Evolutionary conservation across 2,329 filamentous ascomycete species (phyloP), one percentile per base, ranked within the genome.

Genomic region (Nemania diffusa): DNA sequence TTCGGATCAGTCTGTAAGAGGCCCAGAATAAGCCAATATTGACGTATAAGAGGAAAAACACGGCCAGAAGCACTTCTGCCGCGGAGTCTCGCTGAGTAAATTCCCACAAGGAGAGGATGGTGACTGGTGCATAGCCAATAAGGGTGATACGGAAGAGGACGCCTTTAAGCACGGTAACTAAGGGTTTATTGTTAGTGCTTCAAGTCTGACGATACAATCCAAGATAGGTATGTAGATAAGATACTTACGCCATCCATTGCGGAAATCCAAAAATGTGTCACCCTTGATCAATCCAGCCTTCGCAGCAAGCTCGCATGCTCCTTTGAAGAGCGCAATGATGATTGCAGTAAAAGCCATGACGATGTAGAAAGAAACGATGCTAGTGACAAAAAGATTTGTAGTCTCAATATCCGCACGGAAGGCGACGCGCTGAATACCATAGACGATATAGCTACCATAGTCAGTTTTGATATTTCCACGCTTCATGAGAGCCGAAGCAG

Each of bases 371-470:
- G 97, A 97, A 72, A 91, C 89, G 60, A 97, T 85, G 53, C 93
- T 93, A 1, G 95, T 97, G 83, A 97, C 86, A 84, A 97, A 97
- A 73, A 97, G 88, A 81, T 98, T 97, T 69, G 94, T 96, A 2
- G 88, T 85, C 81, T 98, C 95, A 69, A 98, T 97, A 65, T 84
- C 84, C 42, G 92, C 91, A 71, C 88, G 87, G 85, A 97, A 97
- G 32, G 93, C 94, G 51, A 97, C 94, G 79, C 95, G 91, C 76
- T 97, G 88, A 69, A 97, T 97, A 72, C 95, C 95, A 66, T 87
- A 90, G 40, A 97, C 90, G 62, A 88, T 76, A 69, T 85, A 90
- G 59, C 82, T 84, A 51, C 88, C 87, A 29, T 84, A 84, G 24
- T 79, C 80, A 17, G 84, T 84, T 74, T 83, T 83, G 67, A 87